Conservation (phyloP, 228 moss, liverwort and hornwort genomes). For the Sphagnum magellanicum region DNA sequence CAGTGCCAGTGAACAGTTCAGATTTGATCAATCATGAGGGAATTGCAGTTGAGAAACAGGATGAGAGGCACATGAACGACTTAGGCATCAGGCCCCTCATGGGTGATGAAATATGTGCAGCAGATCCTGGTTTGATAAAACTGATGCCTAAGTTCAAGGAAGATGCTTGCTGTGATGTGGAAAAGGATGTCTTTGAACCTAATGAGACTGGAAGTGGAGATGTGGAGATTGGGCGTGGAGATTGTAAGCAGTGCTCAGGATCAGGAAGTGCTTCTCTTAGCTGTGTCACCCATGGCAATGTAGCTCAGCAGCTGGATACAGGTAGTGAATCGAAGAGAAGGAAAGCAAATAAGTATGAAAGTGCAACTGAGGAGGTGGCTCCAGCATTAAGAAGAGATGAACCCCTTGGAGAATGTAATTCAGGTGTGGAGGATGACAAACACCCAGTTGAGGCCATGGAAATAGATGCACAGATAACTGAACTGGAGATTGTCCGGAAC, state of each 20-base stretch:
- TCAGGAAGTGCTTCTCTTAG: no score
- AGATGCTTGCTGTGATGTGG: no score
- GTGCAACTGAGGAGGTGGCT: constrained; percentile 19
- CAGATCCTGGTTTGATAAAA: no score
- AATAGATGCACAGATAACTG: constrained; percentile 31
- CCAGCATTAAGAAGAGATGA: constrained; percentile 11
- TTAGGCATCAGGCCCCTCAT: constrained; percentile 40
- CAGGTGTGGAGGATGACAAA: no score
- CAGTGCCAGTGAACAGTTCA: no score
- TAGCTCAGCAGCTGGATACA: constrained; percentile 14
- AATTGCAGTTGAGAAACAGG: constrained; percentile 18
- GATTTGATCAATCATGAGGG: constrained; percentile 3
- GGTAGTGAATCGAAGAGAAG: constrained; percentile 67
- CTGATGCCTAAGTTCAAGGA: no score
- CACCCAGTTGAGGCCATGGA: constrained; percentile 19
- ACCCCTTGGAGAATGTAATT: constrained; percentile 7
- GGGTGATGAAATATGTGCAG: constrained; percentile 13
- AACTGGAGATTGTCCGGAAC: constrained; percentile 46
- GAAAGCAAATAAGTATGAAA: constrained; percentile 52
- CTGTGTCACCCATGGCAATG: no score
- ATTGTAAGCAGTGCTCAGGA: no score
- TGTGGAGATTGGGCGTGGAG: no score
- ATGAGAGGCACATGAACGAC: constrained; percentile 19
- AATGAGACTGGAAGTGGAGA: no score
- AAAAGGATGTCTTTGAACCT: no score